Evolutionary conservation across 169 alveolate genomes (phyloP).

Genomic region (Cytauxzoon felis): DNA sequence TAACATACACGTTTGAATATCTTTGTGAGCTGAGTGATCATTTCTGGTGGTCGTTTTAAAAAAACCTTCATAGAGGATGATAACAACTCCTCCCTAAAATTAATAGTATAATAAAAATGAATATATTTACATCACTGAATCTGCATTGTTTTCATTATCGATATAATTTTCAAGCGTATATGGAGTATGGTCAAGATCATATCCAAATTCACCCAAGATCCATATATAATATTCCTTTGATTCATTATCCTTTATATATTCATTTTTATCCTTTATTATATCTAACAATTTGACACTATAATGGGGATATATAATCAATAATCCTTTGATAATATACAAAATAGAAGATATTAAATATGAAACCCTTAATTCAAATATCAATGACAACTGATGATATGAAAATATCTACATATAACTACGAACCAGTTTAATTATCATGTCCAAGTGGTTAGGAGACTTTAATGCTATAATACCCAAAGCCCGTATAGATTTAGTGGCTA

Average conservation of each 20-base stretch:
- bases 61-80: conserved; percentile 84
- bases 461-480: conserved; percentile 88
- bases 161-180: conserved; percentile 75
- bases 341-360: conserved; percentile 28
- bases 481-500: conserved; percentile 85
- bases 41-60: conserved; percentile 94
- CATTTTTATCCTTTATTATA: conserved; percentile 37
- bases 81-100: conserved; percentile 76
- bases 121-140: conserved; percentile 8
- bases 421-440: conserved; percentile 75
- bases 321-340: conserved; percentile 18
- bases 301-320: conserved; percentile 33
- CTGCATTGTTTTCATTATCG: conserved; percentile 67
- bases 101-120: conserved; percentile 28
- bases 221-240: conserved; percentile 33
- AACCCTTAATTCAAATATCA: conserved; percentile 19
- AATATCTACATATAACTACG: conserved; percentile 66
- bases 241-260: conserved; percentile 16
- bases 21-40: conserved; percentile 77
- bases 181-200: conserved; percentile 73
- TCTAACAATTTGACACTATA: conserved; percentile 12
- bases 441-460: conserved; percentile 79
- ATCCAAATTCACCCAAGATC: conserved; percentile 68
- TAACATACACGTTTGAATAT: conserved; percentile 76
- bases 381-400: conserved; percentile 65